These are phyloP conservation scores for Xerophyta viscosa DNA, from an alignment of 106 monocot genomes.

Conservation along the genomic window DNA sequence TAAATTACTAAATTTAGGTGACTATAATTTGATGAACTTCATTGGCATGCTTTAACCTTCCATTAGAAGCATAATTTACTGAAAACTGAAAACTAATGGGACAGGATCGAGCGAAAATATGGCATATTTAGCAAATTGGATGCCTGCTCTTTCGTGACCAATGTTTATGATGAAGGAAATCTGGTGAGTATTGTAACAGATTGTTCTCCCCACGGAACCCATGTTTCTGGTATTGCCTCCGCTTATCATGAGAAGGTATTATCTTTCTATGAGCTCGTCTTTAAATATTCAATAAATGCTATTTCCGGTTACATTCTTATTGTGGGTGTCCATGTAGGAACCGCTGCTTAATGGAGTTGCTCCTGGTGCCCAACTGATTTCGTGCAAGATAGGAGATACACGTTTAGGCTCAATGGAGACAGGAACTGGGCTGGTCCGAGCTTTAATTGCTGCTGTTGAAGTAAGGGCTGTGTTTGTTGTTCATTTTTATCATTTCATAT, in stretches of 20 bases:
- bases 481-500: not conserved
- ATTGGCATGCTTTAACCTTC: no score
- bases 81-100: no score
- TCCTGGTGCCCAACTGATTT: constrained; percentile 94
- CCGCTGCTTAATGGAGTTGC: constrained; percentile 95
- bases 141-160: constrained; percentile 85
- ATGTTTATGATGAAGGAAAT: constrained; percentile 96
- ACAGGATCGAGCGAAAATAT: constrained; percentile 79
- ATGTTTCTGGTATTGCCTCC: constrained; percentile 96
- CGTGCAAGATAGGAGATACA: constrained; percentile 94
- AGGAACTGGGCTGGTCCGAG: constrained; percentile 77
- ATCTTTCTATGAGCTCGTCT: not conserved
- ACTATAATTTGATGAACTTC: no score
- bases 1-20: no score
- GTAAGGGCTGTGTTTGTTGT: constrained; percentile 14
- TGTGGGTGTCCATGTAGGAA: constrained; percentile 34
- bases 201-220: constrained; percentile 95
- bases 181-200: constrained; percentile 94
- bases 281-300: not conserved
- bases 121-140: constrained; percentile 94
- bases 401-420: constrained; percentile 96
- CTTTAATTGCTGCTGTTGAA: constrained; percentile 92
- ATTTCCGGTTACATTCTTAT: no score
- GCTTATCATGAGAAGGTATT: constrained; percentile 84
- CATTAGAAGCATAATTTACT: no score